Base-by-base conservation (phyloP, 2,329 filamentous ascomycete genomes). In the Fusarium staphyleae region DNA sequence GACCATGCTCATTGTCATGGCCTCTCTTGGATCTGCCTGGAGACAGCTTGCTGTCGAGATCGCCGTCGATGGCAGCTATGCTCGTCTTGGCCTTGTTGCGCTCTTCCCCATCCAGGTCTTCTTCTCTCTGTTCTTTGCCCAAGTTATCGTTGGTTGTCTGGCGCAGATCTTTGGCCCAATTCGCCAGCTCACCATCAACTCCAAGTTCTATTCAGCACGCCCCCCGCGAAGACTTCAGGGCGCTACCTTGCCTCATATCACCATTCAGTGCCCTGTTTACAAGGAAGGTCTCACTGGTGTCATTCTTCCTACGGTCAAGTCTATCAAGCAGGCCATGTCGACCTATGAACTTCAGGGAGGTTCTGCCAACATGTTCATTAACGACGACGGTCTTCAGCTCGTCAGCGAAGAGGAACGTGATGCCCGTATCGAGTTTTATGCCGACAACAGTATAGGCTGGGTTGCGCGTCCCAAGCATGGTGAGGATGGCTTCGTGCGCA, bases 211-310 rank as follows among this genome's bases (percentile, higher is more conserved):
- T 75, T 93, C 90, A 0, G 90, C 88, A 1, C 78, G 81, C n/a
- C 81, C 87, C 8, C 86, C 87, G 2, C 81, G 82, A 15, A 79
- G 88, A 40, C 73, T 92, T 22, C 81, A 82, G 50, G 76, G 74
- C 1, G 67, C 75, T 6, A 69, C 78, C 19, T 79, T 93, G 13
- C 89, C 88, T 2, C 89, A 91, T 68, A 80, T 91, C 59, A 93
- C 90, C 3, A 89, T 96, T 34, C 91, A 96, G 69, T 93, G 90
- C 71, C 91, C 91, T 4, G 89, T 96, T 0, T 96, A 95, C 77
- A 95, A 93, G 72, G 91, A 96, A 71, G 90, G 90, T 60, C 80
- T 96, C 3, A 76, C 77, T 29, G 84, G 79, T 56, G 91, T 96
- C 72, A 92, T 93, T 66, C 82, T 81, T 15, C 90, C 90, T 7